phyloP scores from a whole-genome alignment of 441 rosid genomes.

The Syzygium malaccense region DNA sequence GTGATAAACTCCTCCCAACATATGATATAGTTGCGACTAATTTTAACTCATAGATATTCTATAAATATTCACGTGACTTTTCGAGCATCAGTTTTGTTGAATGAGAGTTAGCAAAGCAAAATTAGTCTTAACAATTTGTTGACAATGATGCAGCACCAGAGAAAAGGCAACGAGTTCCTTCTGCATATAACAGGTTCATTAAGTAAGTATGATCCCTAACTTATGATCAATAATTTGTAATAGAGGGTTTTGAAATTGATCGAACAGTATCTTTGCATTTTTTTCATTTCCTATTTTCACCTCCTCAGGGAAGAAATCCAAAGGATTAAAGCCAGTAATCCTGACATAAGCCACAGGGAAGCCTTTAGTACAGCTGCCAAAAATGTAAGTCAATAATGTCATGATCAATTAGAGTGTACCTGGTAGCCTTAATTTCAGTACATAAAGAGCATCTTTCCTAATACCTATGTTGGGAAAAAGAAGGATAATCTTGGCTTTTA shows the following conservation, averaged over 20 bases:
- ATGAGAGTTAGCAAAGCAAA: neutral
- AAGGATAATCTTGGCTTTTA: neutral
- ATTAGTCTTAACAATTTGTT: neutral
- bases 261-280: neutral
- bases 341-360: slow-evolving; percentile 93
- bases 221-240: neutral
- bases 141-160: slow-evolving; percentile 64
- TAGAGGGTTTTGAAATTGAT: neutral
- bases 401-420: neutral
- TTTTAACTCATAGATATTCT: neutral
- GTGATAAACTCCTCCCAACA: neutral
- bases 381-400: slow-evolving; percentile 52
- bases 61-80: neutral
- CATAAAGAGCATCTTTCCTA: neutral
- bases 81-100: neutral
- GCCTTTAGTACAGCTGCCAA: slow-evolving; percentile 99
- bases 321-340: slow-evolving; percentile 93
- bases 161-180: slow-evolving; percentile 97
- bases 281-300: neutral
- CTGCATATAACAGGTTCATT: slow-evolving; percentile 94
- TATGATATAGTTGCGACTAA: neutral
- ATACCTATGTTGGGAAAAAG: neutral
- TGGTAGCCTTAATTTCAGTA: neutral
- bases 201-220: slow-evolving; percentile 43
- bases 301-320: slow-evolving; percentile 85